A percentile compares a stretch with the other conserved stretches of the same genome.
phyloP scores from a whole-genome alignment of 768 basidiomycete genomes.

The Leccinum pellstonianum region DNA sequence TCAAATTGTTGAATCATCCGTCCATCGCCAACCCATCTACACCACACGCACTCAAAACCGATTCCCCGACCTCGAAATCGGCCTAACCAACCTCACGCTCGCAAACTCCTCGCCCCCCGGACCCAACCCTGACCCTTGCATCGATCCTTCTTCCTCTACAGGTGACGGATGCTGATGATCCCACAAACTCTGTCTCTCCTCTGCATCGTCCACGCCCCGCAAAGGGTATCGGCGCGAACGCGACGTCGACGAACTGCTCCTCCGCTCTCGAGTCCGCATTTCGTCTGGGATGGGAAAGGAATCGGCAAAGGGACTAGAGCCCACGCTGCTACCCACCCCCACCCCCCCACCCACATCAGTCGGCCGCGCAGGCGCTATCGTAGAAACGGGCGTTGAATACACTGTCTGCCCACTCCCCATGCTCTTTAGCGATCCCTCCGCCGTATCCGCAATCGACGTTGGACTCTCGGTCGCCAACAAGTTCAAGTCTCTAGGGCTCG shows the following conservation, averaged over 20 bases:
- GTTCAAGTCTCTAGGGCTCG: conserved; percentile 11
- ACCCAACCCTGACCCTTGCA: background rate
- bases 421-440: conserved; percentile 12
- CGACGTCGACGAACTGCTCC: conserved; percentile 38
- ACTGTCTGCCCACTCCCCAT: conserved; percentile 17
- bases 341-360: background rate
- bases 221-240: conserved; percentile 49
- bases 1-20: background rate
- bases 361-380: conserved; percentile 1
- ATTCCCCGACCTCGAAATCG: background rate
- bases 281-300: background rate
- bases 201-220: conserved; percentile 51
- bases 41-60: background rate
- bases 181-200: conserved; percentile 62
- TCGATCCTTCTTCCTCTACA: conserved; percentile 19
- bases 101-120: background rate
- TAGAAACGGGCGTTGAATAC: conserved; percentile 15
- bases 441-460: background rate
- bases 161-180: conserved; percentile 33
- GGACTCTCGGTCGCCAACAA: conserved; percentile 3
- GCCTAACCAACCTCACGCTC: background rate
- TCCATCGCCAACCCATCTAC: background rate
- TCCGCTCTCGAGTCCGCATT: conserved; percentile 27
- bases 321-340: background rate
- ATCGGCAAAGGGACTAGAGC: background rate